Evolutionary conservation across 495 filamentous ascomycete genomes (phyloP).

Genomic region (Aspergillus bertholletiae): DNA sequence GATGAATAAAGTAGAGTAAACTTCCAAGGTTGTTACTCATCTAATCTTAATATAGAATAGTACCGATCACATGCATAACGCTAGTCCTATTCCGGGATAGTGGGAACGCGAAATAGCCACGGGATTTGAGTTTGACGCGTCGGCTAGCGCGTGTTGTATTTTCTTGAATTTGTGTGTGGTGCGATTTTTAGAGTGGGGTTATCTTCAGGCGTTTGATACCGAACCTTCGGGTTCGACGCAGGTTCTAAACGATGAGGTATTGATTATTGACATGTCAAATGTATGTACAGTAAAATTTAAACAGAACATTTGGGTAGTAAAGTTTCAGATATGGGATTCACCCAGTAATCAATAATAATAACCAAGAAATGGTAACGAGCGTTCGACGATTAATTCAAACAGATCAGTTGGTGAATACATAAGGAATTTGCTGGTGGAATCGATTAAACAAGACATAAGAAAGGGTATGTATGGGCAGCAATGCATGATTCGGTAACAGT

Average conservation of each 20-base stretch:
- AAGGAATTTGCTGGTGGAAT: conserved; percentile 7
- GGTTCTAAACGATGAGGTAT: background rate
- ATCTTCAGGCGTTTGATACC: background rate
- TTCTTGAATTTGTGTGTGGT: background rate
- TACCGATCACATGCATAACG: background rate
- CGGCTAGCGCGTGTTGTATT: conserved; percentile 3
- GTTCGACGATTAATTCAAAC: background rate
- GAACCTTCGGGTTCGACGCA: background rate
- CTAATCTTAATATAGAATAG: background rate
- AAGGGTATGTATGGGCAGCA: conserved; percentile 19
- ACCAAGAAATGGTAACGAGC: conserved; percentile 5
- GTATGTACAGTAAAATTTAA: background rate
- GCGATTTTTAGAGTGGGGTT: background rate
- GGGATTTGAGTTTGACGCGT: background rate
- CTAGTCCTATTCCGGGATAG: background rate
- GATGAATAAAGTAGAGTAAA: too few relatives aligned
- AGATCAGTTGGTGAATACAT: background rate
- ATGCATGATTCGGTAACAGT: conserved; percentile 6
- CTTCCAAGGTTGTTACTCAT: background rate
- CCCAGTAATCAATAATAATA: background rate
- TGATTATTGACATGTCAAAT: background rate
- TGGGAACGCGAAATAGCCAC: conserved; percentile 16
- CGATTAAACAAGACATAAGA: conserved; percentile 8
- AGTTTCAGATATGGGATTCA: background rate
- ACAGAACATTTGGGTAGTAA: background rate